Conservation (phyloP, 2,329 filamentous ascomycete species). For the Pseudogymnoascus sp. region DNA sequence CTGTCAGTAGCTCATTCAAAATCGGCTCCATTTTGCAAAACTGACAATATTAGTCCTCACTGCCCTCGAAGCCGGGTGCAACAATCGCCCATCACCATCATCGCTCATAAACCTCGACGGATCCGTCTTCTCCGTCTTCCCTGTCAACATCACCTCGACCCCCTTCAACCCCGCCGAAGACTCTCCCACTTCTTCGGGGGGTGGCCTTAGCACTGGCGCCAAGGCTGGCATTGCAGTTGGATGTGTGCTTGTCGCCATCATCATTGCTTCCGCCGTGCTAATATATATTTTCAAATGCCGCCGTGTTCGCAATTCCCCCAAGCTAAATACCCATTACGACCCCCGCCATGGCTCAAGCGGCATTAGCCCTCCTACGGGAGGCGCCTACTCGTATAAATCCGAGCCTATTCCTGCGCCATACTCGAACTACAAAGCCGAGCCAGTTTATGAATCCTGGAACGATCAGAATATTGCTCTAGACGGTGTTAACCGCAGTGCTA, state of each 20-base stretch:
- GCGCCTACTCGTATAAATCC: constrained; percentile 16
- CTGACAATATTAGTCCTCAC: constrained; percentile 34
- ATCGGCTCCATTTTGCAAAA: neutral
- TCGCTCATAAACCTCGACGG: constrained; percentile 21
- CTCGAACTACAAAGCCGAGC: neutral
- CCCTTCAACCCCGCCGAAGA: constrained; percentile 32
- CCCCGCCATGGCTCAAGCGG: constrained; percentile 20
- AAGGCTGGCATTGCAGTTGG: constrained; percentile 23
- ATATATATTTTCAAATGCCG: constrained; percentile 17
- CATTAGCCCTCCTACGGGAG: constrained; percentile 20
- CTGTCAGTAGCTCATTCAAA: neutral
- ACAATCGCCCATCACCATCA: constrained; percentile 37
- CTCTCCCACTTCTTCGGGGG: neutral
- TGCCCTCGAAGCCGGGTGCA: constrained; percentile 48
- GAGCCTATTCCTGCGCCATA: neutral
- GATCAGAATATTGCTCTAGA: neutral
- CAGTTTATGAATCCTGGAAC: neutral
- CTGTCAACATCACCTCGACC: constrained; percentile 21
- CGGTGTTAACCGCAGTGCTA: neutral
- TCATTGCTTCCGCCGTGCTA: constrained; percentile 13
- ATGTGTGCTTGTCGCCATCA: constrained; percentile 13
- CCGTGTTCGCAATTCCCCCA: neutral
- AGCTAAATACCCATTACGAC: constrained; percentile 17
- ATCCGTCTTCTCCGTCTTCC: constrained; percentile 20
- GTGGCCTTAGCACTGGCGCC: constrained; percentile 14